phyloP scores from a whole-genome alignment of 2,329 filamentous ascomycete genomes.

The Talaromyces sp. region DNA sequence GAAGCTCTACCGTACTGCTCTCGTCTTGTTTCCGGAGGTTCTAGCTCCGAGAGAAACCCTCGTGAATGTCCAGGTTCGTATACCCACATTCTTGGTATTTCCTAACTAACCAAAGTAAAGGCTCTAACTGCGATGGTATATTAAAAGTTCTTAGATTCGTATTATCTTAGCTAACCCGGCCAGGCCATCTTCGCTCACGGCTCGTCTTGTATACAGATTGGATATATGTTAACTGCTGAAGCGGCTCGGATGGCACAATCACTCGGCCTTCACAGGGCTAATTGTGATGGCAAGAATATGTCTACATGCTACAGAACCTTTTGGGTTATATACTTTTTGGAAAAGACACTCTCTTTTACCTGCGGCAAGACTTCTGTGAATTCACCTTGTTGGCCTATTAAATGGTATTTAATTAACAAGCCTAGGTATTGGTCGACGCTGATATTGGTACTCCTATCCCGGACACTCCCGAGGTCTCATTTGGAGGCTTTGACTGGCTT shows the following conservation, averaged over 20 bases:
- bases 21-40: background rate
- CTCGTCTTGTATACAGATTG: background rate
- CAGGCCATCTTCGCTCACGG: slow-evolving; percentile 3
- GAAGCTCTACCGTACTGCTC: background rate
- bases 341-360: background rate
- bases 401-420: background rate
- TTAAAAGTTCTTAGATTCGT: background rate
- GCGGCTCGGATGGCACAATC: background rate
- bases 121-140: slow-evolving; percentile 24
- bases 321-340: background rate
- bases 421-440: background rate
- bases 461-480: background rate
- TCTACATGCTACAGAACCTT: background rate
- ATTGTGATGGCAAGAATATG: background rate
- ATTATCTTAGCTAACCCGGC: slow-evolving; percentile 5
- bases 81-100: background rate
- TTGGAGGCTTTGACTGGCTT: background rate
- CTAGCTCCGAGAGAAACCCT: background rate
- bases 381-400: background rate
- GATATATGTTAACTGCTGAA: background rate
- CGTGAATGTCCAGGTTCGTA: background rate
- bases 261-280: background rate
- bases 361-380: background rate
- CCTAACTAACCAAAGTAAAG: background rate
- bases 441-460: background rate